Evolutionary conservation across 2,329 filamentous ascomycete genomes (phyloP), one percentile per base, ranked within the genome.

Genomic region (Tricladium varicosporioides): DNA sequence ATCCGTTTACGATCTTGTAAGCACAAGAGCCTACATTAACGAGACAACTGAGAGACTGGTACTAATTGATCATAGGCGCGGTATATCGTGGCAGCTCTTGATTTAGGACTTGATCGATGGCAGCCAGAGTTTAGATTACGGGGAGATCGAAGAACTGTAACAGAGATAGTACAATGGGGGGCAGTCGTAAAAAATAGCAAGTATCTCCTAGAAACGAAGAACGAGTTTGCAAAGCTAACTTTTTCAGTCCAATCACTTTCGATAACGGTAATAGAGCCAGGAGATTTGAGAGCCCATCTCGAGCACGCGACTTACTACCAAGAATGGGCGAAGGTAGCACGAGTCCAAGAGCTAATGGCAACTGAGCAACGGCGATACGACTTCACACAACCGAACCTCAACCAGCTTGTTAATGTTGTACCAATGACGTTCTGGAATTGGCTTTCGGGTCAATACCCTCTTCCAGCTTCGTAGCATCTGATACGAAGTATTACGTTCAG

Each of bases 331-430:
- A 78, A 75, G 52, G 80, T 79, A 62, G 75, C 76, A 47, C 77
- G 82, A 54, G 79, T 87, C 50, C 80, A 85, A 58, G 77, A 85
- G 33, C 78, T 90, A 19, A 76, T 89, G 40, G 86, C 85, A 33
- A 91, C 88, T 0, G 83, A 83, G 15, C 81, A 88, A 60, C 84
- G 86, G 2, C 80, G 84, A 7, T 91, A 89, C 66, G 82, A 86
- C 61, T 87, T 88, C 63, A 73, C 75, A 2, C 73, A 79, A 11
- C 72, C 83, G 1, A 87, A 84, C 60, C 73, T 90, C 54, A 88
- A 89, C 68, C 74, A 76, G 2, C 65, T 75, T 2, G 73, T 78
- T 11, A 67, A 75, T 33, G 57, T 85, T 13, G 74, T 74, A 46
- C 80, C 83, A 0, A 71, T 77, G 56, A 72, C 66, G 1, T 84